Conservation (phyloP, 2,329 filamentous ascomycete species). For the Scedosporium minutisporum region DNA sequence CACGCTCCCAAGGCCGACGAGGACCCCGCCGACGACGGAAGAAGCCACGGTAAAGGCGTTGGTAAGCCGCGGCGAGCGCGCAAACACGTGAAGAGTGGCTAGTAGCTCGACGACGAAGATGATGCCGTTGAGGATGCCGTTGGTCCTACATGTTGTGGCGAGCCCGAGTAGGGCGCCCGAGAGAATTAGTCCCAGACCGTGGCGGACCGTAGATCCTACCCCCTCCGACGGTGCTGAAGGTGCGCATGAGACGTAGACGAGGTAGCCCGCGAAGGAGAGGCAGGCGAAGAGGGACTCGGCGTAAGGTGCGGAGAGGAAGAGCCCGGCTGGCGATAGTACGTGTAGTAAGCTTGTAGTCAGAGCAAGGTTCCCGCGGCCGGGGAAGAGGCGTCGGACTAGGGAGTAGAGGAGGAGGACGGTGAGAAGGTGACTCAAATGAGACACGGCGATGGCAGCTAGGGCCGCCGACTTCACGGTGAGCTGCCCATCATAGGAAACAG, state of each 20-base stretch:
- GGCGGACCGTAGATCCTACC: constrained; percentile 19
- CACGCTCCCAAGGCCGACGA: constrained; percentile 57
- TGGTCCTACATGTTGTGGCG: constrained; percentile 69
- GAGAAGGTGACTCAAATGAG: constrained; percentile 65
- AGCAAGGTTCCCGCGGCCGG: constrained; percentile 42
- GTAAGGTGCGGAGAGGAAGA: constrained; percentile 85
- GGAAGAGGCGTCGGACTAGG: constrained; percentile 47
- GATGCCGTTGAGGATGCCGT: constrained; percentile 74
- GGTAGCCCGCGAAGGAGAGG: constrained; percentile 64
- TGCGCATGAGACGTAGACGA: constrained; percentile 50
- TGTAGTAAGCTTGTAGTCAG: constrained; percentile 66
- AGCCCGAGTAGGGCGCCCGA: constrained; percentile 63
- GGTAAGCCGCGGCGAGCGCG: constrained; percentile 18
- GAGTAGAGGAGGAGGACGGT: constrained; percentile 64
- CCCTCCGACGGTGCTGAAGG: constrained; percentile 21
- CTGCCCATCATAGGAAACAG: neutral
- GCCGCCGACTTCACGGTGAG: constrained; percentile 5
- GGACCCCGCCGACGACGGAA: constrained; percentile 55
- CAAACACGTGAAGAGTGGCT: constrained; percentile 20
- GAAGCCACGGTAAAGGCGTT: constrained; percentile 43
- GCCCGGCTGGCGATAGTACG: constrained; percentile 73
- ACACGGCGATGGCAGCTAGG: constrained; percentile 54
- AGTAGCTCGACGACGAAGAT: constrained; percentile 54
- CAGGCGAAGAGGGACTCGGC: constrained; percentile 71
- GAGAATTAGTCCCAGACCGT: constrained; percentile 33